Base-by-base conservation (phyloP, 2,329 filamentous ascomycete species). In the Nectriaceae sp. region DNA sequence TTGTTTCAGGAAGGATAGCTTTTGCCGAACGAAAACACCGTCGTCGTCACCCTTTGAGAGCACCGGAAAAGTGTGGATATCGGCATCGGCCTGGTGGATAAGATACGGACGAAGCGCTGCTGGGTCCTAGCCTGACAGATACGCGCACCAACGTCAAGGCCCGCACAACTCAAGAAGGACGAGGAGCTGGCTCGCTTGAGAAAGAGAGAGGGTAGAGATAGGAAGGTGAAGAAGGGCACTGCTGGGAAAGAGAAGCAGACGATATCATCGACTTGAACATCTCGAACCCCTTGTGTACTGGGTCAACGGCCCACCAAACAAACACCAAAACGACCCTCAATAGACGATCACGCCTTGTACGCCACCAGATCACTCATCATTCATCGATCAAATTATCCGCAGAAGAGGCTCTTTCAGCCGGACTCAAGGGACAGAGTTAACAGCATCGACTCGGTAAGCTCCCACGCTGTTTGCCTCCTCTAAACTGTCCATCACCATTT, bases 361-460 rank as follows among this genome's bases (percentile, higher is more conserved):
- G 33, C 33, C 33, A 36, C 33, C 33, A 36, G 33, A 11, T 36
- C 8, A 36, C n/a, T n/a, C 26, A 31, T 8, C 26, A 8, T 8
- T 31, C 26, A 15, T 8, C 26, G 26, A n/a, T n/a, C n/a, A n/a
- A n/a, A n/a, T n/a, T n/a, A n/a, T n/a, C n/a, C n/a, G n/a, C n/a
- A n/a, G n/a, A n/a, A n/a, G n/a, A n/a, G n/a, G n/a, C n/a, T n/a
- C n/a, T n/a, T n/a, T n/a, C n/a, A n/a, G n/a, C n/a, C n/a, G n/a
- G n/a, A n/a, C n/a, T n/a, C n/a, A n/a, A n/a, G n/a, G n/a, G n/a
- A n/a, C n/a, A n/a, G n/a, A n/a, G n/a, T n/a, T n/a, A n/a, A n/a
- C n/a, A n/a, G n/a, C n/a, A n/a, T 47, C 31, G 33, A 48, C 44
- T 21, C 47, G 22, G 57, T 53, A 56, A 53, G 57, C 57, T 52